Conservation (phyloP, 192 early-diverging fungal genomes). For the Coemansia sp. region DNA sequence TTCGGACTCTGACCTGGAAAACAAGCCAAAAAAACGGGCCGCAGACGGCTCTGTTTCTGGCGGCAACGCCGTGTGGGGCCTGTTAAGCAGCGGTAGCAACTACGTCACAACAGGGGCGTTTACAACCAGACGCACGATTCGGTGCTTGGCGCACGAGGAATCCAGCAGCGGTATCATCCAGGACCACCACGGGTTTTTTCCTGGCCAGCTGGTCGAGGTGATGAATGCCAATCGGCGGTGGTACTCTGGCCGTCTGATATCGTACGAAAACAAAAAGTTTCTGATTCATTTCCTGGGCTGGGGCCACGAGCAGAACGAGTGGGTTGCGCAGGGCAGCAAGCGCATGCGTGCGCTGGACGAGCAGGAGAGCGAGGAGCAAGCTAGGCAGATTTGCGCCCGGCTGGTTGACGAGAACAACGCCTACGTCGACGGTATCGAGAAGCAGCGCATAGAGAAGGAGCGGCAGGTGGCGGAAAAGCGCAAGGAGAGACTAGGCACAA, state of each 20-base stretch:
- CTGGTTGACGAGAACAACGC: constrained; percentile 51
- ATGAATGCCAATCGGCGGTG: constrained; percentile 50
- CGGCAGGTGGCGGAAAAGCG: constrained; percentile 9
- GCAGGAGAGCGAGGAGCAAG: constrained; percentile 41
- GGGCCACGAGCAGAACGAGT: constrained; percentile 53
- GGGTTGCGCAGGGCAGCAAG: constrained; percentile 47
- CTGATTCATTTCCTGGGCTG: constrained; percentile 45
- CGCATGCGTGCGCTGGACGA: constrained; percentile 24
- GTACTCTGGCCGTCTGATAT: constrained; percentile 48
- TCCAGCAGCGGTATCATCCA: constrained; percentile 53
- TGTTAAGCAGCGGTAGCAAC: constrained; percentile 7
- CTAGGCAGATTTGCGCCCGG: constrained; percentile 32
- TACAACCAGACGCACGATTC: constrained; percentile 45
- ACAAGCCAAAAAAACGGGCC: not conserved
- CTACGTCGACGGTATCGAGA: constrained; percentile 34
- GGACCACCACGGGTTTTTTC: constrained; percentile 50
- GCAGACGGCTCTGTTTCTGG: not conserved
- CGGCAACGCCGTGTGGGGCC: not conserved
- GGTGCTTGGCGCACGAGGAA: constrained; percentile 45
- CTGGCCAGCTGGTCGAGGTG: constrained; percentile 51
- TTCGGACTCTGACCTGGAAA: constrained; percentile 8
- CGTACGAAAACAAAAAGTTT: constrained; percentile 46
- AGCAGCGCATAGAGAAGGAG: constrained; percentile 13
- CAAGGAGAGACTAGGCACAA: constrained; percentile 4
- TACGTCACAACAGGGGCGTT: constrained; percentile 57